phyloP scores from a whole-genome alignment of 2,329 filamentous ascomycete genomes.

The Penicillium palitans region DNA sequence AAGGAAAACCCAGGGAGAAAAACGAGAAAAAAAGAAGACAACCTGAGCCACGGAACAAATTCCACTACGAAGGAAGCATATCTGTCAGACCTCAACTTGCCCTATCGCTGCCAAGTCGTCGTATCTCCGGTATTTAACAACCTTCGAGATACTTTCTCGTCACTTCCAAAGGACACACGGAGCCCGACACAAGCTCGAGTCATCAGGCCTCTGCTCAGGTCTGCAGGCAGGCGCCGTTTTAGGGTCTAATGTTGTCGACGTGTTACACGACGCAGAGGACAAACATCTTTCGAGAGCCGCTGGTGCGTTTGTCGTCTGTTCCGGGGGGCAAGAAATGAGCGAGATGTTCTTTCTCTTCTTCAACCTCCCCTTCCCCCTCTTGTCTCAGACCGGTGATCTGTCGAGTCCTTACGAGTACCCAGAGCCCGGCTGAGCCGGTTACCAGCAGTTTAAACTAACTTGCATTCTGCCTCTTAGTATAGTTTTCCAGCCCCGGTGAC shows the following conservation, averaged over 20 bases:
- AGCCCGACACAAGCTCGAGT: constrained; percentile 16
- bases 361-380: constrained; percentile 4
- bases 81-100: neutral
- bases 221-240: constrained; percentile 26
- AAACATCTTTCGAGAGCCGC: constrained; percentile 36
- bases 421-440: constrained; percentile 8
- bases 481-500: constrained; percentile 21
- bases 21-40: constrained; percentile 8
- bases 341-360: constrained; percentile 12
- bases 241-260: constrained; percentile 33
- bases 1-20: neutral
- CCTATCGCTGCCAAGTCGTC: neutral
- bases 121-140: neutral
- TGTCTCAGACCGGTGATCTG: constrained; percentile 3
- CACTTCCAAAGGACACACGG: constrained; percentile 1
- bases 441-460: constrained; percentile 16
- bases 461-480: constrained; percentile 16
- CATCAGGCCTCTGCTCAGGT: constrained; percentile 23
- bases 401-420: constrained; percentile 9
- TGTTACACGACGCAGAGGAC: constrained; percentile 36
- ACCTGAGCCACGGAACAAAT: constrained; percentile 4
- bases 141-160: neutral
- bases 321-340: constrained; percentile 8
- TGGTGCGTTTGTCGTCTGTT: constrained; percentile 29
- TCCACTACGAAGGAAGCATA: neutral